These are phyloP conservation scores for Mycocentrospora acerina DNA, from an alignment of 2,329 filamentous ascomycete genomes.

Conservation along the genomic window DNA sequence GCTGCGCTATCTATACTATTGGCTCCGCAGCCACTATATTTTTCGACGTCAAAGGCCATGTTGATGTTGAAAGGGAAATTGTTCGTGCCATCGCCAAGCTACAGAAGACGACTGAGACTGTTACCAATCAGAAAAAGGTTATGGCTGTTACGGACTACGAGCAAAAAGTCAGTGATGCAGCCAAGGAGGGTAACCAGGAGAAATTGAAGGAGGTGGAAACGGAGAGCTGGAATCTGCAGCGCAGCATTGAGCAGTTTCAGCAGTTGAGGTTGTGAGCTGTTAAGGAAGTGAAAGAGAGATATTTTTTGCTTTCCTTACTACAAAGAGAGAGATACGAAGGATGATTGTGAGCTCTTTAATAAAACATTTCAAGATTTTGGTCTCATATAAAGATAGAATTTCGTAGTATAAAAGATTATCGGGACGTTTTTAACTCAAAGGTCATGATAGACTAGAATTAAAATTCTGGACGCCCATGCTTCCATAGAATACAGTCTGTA, in stretches of 20 bases:
- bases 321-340: too few relatives aligned
- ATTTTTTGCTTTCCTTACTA: too few relatives aligned
- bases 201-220: slow-evolving; percentile 74
- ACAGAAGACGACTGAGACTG: slow-evolving; percentile 65
- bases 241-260: slow-evolving; percentile 84
- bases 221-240: slow-evolving; percentile 74
- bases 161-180: slow-evolving; percentile 71
- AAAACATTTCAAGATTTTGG: too few relatives aligned
- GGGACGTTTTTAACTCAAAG: too few relatives aligned
- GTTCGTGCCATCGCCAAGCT: slow-evolving; percentile 77
- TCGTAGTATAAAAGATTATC: too few relatives aligned
- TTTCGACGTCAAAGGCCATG: slow-evolving; percentile 77
- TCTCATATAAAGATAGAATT: too few relatives aligned
- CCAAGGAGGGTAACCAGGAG: slow-evolving; percentile 65
- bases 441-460: too few relatives aligned
- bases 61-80: slow-evolving; percentile 82
- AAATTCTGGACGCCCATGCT: too few relatives aligned
- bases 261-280: slow-evolving; percentile 73
- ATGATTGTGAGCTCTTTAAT: too few relatives aligned
- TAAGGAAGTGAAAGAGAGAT: too few relatives aligned
- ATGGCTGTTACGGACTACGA: slow-evolving; percentile 72
- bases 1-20: slow-evolving; percentile 80
- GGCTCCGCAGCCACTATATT: slow-evolving; percentile 75
- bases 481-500: too few relatives aligned
- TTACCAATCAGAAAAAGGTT: slow-evolving; percentile 75